phyloP scores from a whole-genome alignment of 306 rosid species.

The Quercus glauca region DNA sequence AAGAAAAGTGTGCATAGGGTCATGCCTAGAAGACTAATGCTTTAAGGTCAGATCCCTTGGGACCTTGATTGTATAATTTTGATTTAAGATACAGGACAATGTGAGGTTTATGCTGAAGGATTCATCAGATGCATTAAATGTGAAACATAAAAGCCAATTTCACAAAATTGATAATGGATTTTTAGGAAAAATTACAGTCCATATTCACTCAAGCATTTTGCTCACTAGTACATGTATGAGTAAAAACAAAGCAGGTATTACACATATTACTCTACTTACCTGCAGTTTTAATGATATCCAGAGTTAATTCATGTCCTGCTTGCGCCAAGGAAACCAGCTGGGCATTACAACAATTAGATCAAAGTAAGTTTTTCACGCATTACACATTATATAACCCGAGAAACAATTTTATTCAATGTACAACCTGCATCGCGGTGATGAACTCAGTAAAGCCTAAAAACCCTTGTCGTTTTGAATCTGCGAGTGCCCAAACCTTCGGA shows the following conservation, averaged over 20 bases:
- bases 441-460: slow-evolving; percentile 68
- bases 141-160: not conserved
- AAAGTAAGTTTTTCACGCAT: not conserved
- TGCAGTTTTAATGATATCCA: slow-evolving; percentile 55
- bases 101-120: not conserved
- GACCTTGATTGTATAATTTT: not conserved
- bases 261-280: slow-evolving; percentile 39
- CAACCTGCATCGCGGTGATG: slow-evolving; percentile 82
- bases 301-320: slow-evolving; percentile 59
- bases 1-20: not conserved
- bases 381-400: not conserved
- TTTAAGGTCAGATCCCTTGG: not conserved
- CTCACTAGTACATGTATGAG: not conserved
- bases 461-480: slow-evolving; percentile 79
- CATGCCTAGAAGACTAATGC: not conserved
- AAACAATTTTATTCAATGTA: not conserved
- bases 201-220: not conserved
- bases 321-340: slow-evolving; percentile 82
- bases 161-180: not conserved
- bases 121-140: not conserved
- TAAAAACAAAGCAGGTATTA: not conserved
- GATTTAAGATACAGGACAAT: not conserved
- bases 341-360: not conserved
- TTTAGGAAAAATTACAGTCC: not conserved
- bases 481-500: slow-evolving; percentile 69